Conservation (phyloP, 2,329 filamentous ascomycete genomes). For the Epicoccum nigrum region DNA sequence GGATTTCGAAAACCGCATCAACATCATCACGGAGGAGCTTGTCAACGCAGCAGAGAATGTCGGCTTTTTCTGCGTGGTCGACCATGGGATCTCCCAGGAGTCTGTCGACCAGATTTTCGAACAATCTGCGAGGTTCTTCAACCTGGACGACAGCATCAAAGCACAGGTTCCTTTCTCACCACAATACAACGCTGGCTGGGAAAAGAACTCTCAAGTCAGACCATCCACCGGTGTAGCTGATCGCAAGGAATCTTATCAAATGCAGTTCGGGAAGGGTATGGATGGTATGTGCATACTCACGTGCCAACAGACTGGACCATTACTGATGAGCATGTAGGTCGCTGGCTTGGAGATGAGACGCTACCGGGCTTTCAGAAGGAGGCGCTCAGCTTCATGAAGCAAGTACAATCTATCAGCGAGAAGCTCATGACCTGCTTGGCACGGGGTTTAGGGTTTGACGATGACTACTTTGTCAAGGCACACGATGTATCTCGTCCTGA, state of each 20-base stretch:
- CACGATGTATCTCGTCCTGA: slow-evolving; percentile 59
- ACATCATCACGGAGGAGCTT: slow-evolving; percentile 60
- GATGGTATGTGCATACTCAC: slow-evolving; percentile 39
- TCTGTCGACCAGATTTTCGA: slow-evolving; percentile 61
- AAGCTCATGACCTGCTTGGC: slow-evolving; percentile 65
- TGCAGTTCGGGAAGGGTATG: slow-evolving; percentile 66
- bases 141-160: slow-evolving; percentile 59
- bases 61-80: slow-evolving; percentile 65
- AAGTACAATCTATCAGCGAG: slow-evolving; percentile 60
- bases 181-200: slow-evolving; percentile 64
- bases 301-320: neutral
- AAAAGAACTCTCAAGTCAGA: slow-evolving; percentile 63
- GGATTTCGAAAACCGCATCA: slow-evolving; percentile 60
- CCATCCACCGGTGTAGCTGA: slow-evolving; percentile 65
- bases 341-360: slow-evolving; percentile 58
- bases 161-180: slow-evolving; percentile 60
- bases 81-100: slow-evolving; percentile 59
- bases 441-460: slow-evolving; percentile 61
- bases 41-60: slow-evolving; percentile 62
- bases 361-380: slow-evolving; percentile 57
- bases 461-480: slow-evolving; percentile 62
- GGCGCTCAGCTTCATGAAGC: slow-evolving; percentile 61
- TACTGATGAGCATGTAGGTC: slow-evolving; percentile 6
- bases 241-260: slow-evolving; percentile 67
- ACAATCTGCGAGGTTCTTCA: slow-evolving; percentile 61